These are phyloP conservation scores for Annona squamosa DNA, from an alignment of 164 flowering plant genomes.

Conservation along the genomic window DNA sequence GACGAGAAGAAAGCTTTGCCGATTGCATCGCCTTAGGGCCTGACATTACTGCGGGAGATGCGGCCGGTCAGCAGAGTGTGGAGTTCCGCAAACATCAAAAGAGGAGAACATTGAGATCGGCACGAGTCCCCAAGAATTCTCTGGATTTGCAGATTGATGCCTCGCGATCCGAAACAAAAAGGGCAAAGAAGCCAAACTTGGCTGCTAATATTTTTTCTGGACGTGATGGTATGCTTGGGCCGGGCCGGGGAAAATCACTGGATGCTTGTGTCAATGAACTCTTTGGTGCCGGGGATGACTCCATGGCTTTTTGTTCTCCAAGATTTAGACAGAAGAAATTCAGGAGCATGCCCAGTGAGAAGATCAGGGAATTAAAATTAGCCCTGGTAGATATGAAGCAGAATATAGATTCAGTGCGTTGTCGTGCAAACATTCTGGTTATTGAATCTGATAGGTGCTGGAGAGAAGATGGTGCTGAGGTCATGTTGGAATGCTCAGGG, in stretches of 20 bases:
- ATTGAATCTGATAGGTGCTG: conserved; percentile 58
- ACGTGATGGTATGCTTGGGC: background rate
- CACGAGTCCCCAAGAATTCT: conserved; percentile 26
- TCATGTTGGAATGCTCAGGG: conserved; percentile 38
- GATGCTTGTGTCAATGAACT: conserved; percentile 25
- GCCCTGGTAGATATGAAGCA: conserved; percentile 15
- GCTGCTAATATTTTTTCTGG: background rate
- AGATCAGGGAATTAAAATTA: conserved; percentile 25
- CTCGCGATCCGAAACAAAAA: background rate
- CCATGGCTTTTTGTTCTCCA: conserved; percentile 16
- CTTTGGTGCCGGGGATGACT: conserved; percentile 19
- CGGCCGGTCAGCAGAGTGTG: conserved; percentile 17
- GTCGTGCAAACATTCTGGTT: conserved; percentile 58
- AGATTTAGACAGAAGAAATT: conserved; percentile 28
- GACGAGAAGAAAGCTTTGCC: conserved; percentile 8
- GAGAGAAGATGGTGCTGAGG: conserved; percentile 51
- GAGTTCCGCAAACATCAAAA: conserved; percentile 32
- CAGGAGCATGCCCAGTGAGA: conserved; percentile 10
- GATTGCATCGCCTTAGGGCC: conserved; percentile 15
- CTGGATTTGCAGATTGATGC: conserved; percentile 1
- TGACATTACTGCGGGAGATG: conserved; percentile 20
- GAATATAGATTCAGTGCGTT: conserved; percentile 30
- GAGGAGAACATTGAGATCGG: conserved; percentile 42
- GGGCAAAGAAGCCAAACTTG: background rate
- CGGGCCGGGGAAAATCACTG: conserved; percentile 11